Evolutionary conservation across 805 yeast species (phyloP).

Genomic region (Komagataella phaffii): DNA sequence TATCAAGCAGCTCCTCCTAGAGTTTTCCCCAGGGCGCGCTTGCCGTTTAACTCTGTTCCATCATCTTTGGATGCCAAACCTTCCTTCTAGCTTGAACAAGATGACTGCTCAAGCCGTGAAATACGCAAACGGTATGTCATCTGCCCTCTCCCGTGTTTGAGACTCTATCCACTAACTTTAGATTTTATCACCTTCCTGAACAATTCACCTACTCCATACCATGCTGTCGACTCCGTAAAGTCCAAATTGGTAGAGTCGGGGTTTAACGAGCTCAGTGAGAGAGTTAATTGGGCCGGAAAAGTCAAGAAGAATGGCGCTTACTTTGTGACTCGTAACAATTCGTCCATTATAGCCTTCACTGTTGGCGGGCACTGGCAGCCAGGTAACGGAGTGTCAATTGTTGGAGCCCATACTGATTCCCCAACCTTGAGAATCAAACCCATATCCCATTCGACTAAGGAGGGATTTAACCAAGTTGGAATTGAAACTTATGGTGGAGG

Average conservation of each 20-base stretch:
- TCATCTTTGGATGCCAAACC: neutral
- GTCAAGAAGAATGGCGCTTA: constrained; percentile 50
- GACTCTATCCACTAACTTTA: neutral
- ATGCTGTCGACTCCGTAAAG: constrained; percentile 65
- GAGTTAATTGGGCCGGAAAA: constrained; percentile 50
- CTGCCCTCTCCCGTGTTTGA: neutral
- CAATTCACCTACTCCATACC: constrained; percentile 87
- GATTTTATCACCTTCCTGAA: constrained; percentile 72
- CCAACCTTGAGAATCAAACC: constrained; percentile 89
- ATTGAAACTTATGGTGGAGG: constrained; percentile 96
- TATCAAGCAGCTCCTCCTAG: neutral
- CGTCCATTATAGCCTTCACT: constrained; percentile 79
- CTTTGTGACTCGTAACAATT: constrained; percentile 80
- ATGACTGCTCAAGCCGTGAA: neutral
- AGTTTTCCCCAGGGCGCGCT: neutral
- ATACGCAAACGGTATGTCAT: neutral
- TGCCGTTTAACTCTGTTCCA: neutral
- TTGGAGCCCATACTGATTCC: constrained; percentile 95
- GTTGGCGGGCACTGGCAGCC: constrained; percentile 62
- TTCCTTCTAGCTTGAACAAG: neutral
- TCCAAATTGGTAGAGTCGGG: constrained; percentile 44
- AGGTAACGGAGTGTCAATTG: constrained; percentile 76
- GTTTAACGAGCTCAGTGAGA: constrained; percentile 61
- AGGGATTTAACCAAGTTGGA: constrained; percentile 80
- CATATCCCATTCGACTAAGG: constrained; percentile 49